Conservation (phyloP, 202 grass and related monocot species). For the Carex arenaria region DNA sequence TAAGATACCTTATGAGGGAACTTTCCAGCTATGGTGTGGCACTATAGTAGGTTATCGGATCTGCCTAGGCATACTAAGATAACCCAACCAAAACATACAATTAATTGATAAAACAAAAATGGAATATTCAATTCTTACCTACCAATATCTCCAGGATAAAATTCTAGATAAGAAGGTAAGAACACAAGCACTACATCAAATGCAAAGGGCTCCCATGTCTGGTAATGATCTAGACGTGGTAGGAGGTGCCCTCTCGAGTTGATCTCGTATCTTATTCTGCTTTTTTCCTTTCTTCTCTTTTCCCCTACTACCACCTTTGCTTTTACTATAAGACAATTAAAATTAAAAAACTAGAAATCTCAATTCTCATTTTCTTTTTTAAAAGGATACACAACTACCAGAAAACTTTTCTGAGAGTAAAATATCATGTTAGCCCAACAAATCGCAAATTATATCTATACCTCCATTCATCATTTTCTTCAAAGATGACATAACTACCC, state of each 20-base stretch:
- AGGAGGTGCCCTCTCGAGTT: conserved; percentile 8
- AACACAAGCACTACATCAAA: conserved; percentile 32
- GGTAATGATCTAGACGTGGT: conserved; percentile 15
- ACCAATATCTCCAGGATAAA: background rate
- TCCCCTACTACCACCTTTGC: conserved; percentile 33
- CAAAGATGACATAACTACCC: background rate
- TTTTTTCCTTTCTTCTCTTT: conserved; percentile 70
- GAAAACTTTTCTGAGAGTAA: background rate
- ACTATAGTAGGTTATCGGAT: conserved; percentile 1
- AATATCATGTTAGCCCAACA: background rate
- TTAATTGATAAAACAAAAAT: background rate
- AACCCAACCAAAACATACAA: background rate
- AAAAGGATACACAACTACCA: background rate
- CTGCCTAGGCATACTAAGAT: background rate
- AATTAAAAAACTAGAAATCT: background rate
- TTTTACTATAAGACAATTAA: conserved; percentile 10
- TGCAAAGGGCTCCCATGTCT: conserved; percentile 93
- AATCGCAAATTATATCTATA: background rate
- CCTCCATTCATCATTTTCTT: background rate
- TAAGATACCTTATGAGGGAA: background rate
- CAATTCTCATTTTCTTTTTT: background rate
- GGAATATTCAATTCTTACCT: background rate
- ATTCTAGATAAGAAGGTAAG: background rate
- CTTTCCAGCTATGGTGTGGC: background rate
- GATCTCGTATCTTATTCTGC: conserved; percentile 52